A percentile compares a stretch with the other conserved stretches of the same genome.
Conservation (phyloP, 2,329 filamentous ascomycete genomes). For the Curvularia sp. region DNA sequence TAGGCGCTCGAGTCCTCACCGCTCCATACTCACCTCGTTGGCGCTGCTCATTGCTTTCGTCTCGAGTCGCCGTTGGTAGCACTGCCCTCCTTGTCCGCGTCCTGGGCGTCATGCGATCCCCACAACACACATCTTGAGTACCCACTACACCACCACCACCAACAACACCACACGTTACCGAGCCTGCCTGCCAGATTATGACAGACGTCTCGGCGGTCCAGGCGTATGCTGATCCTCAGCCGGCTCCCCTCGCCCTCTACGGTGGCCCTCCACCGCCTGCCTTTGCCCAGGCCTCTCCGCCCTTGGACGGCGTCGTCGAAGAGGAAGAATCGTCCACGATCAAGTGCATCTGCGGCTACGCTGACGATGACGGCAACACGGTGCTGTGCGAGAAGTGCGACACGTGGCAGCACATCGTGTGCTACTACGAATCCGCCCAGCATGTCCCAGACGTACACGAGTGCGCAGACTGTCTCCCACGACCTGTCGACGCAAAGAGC, state of each 20-base stretch:
- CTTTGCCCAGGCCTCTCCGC: constrained; percentile 47
- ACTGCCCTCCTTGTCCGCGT: constrained; percentile 41
- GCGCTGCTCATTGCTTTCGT: constrained; percentile 34
- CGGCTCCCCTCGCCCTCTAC: constrained; percentile 45
- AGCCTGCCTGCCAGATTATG: constrained; percentile 50
- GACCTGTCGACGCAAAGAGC: constrained; percentile 73
- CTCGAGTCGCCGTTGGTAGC: constrained; percentile 33
- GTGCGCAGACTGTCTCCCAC: constrained; percentile 86
- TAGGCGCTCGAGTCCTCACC: constrained; percentile 19
- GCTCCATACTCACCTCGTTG: constrained; percentile 20
- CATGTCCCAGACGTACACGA: constrained; percentile 79
- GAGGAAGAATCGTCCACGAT: constrained; percentile 90
- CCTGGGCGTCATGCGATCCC: constrained; percentile 53
- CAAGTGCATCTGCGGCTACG: constrained; percentile 94
- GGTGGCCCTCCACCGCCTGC: constrained; percentile 40
- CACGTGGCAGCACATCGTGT: constrained; percentile 98
- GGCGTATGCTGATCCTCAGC: constrained; percentile 54
- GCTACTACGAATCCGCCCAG: constrained; percentile 82
- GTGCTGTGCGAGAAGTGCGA: constrained; percentile 96
- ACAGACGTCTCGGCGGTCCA: constrained; percentile 52
- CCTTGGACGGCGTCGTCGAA: constrained; percentile 54
- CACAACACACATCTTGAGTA: constrained; percentile 47
- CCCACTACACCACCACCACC: constrained; percentile 33
- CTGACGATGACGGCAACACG: constrained; percentile 96
- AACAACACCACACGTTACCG: constrained; percentile 28